Evolutionary conservation across 2,329 filamentous ascomycete genomes (phyloP), one percentile per base, ranked within the genome.

Genomic region (Colletotrichum musae): DNA sequence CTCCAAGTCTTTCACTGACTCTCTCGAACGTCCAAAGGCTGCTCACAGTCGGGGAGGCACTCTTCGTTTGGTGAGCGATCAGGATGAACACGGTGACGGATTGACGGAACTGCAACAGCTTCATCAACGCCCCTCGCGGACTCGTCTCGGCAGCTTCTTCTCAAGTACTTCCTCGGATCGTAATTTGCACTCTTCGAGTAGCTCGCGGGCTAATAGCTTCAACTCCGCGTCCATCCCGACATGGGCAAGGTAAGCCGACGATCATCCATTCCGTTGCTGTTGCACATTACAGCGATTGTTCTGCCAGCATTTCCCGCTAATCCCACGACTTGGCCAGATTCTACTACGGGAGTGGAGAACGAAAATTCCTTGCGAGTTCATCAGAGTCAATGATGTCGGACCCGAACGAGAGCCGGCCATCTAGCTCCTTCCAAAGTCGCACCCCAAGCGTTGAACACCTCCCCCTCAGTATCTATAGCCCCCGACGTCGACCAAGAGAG

Each of bases 321-420:
- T 73, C 75, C 16, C 64, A 74, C 36, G 52, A 41, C 12, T 43
- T 51, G 78, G 81, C 80, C 48, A 89, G 85, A 73, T 81, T 93
- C 16, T 94, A 94, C 79, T 94, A 94, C 77, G 89, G 89, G 43
- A 90, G 89, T 61, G 90, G 91, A 58, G 90, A 88, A 77, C 85
- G 84, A 70, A 86, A 81, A 54, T 88, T 81, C 65, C 78, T 92
- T 56, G 82, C 83, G 43, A 77, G 81, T 9, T 82, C 84, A 1
- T 85, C 84, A 7, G 81, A 85, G 71, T 79, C 84, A 39, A 80
- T 86, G 74, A 74, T 80, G 64, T 87, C 86, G 1, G 82, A 86
- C 32, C 81, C 77, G 50, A 81, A 80, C 71, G 82, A 88, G 74
- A 83, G 86, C 77, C 82, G 86, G 63, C 80, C 81, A 24, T 77